Percentiles rank a stretch among this genome's conserved stretches.
Evolutionary conservation across 352 stramenopile genomes (phyloP).

Genomic region (Globisporangium paroecandrum): DNA sequence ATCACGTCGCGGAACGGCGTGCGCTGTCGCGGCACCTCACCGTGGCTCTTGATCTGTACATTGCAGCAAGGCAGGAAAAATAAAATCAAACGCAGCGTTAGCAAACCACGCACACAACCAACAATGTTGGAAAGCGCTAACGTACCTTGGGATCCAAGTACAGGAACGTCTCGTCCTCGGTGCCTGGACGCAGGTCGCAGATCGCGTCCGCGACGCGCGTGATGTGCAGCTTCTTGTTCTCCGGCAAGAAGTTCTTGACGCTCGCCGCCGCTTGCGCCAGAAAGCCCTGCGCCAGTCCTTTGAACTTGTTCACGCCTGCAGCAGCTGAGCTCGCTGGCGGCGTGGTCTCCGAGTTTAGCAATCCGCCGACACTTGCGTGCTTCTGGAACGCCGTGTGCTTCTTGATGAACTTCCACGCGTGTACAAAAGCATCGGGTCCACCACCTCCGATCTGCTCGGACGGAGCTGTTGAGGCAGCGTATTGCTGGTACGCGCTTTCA

Average conservation of each 20-base stretch:
- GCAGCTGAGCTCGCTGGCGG: conserved; percentile 16
- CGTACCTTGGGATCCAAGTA: conserved; percentile 84
- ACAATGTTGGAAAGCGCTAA: neutral
- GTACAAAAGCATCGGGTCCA: conserved; percentile 33
- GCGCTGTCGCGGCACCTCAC: conserved; percentile 68
- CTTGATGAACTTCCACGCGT: conserved; percentile 79
- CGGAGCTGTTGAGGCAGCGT: conserved; percentile 19
- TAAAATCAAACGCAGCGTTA: neutral
- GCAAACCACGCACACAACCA: neutral
- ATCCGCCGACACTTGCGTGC: conserved; percentile 60
- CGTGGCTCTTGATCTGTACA: conserved; percentile 62
- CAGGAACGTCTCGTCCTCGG: conserved; percentile 79
- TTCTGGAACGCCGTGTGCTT: conserved; percentile 82
- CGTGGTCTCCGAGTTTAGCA: conserved; percentile 29
- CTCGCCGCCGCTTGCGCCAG: conserved; percentile 75
- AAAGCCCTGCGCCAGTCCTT: conserved; percentile 78
- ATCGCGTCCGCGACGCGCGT: conserved; percentile 80
- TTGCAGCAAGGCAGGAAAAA: neutral
- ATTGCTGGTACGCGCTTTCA: conserved; percentile 67
- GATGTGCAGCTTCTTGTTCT: conserved; percentile 86
- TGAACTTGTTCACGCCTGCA: conserved; percentile 70
- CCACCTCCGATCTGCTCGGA: conserved; percentile 28
- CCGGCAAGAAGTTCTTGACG: conserved; percentile 85
- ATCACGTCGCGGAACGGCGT: conserved; percentile 79
- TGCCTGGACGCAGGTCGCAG: conserved; percentile 76